These are phyloP conservation scores for Euphorbia pulcherrima DNA, from an alignment of 345 rosid genomes.

Conservation along the genomic window DNA sequence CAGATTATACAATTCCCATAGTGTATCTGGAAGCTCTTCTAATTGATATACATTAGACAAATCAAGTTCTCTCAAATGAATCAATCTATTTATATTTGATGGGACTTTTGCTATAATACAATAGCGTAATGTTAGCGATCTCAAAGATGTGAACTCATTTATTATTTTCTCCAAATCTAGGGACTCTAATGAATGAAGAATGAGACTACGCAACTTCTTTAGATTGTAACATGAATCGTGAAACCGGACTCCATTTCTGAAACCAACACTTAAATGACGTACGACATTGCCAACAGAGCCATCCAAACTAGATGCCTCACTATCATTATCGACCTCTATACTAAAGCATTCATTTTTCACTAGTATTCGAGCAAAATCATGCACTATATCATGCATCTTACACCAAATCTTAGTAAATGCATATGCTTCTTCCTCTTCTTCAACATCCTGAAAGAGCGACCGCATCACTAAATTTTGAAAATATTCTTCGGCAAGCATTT, in stretches of 20 bases:
- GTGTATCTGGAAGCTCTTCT: slow-evolving; percentile 1
- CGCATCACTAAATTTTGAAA: neutral
- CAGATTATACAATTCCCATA: neutral
- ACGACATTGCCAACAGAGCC: neutral
- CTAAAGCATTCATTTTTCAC: neutral
- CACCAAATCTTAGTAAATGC: neutral
- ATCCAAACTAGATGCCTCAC: neutral
- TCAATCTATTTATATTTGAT: neutral
- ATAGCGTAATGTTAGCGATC: neutral
- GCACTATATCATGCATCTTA: slow-evolving; percentile 5
- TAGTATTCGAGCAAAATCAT: neutral
- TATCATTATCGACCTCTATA: neutral
- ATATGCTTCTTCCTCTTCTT: neutral
- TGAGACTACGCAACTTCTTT: neutral
- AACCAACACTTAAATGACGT: neutral
- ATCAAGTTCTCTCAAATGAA: neutral
- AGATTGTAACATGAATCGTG: neutral
- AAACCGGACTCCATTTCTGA: neutral
- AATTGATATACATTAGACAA: neutral
- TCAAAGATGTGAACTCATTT: neutral
- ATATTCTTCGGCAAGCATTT: neutral
- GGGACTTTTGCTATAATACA: neutral
- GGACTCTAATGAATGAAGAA: neutral
- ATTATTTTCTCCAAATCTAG: neutral
- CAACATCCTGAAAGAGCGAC: neutral